Base-by-base conservation (phyloP, 176 grass and related monocot species). In the Elymus sibiricus region DNA sequence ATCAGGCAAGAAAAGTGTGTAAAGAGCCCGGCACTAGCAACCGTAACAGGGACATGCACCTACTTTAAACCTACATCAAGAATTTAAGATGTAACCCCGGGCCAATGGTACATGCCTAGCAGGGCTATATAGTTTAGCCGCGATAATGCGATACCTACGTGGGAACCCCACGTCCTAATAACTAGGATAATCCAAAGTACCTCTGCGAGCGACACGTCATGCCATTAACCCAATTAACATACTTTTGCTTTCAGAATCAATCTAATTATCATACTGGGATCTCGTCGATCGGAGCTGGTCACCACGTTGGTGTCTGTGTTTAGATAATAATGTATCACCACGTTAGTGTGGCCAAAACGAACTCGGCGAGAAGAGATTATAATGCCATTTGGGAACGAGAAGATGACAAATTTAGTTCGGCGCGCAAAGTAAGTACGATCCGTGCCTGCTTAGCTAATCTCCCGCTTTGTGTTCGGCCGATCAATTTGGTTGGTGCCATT, bases 161-260 rank as follows among this genome's bases (percentile, higher is more conserved):
- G 7, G 22, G 68, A 40, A 25, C 21, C 60, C 16, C 64, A 44
- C 29, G 9, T 3, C 16, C 71, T 3, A 1, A 32, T 9, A 21
- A 58, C 22, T 53, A 76, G 26, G 73, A 76, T 76, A 26, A 9
- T 17, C 49, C 16, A 34, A 42, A 26, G 26, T 2, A 22, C 42
- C 32, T 43, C 64, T 79, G 24, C 4, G 1, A 22, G 88, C 84
- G 73, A 86, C 79, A 79, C 84, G 77, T 86, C 58, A 82, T 24
- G 24, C 29, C 77, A 89, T 81, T 9, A 37, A 1, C 67, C 1
- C 6, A 10, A 35, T 76, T 89, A 70, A 29, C 29, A 2, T 4
- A 9, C 15, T 25, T 38, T 42, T 22, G 53, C 17, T 58, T 58
- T 22, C 19, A 79, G 24, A 63, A 17, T 67, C 29, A 8, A 9